Conservation (phyloP, 495 filamentous ascomycete genomes). For the Hypoxylon perforatum region DNA sequence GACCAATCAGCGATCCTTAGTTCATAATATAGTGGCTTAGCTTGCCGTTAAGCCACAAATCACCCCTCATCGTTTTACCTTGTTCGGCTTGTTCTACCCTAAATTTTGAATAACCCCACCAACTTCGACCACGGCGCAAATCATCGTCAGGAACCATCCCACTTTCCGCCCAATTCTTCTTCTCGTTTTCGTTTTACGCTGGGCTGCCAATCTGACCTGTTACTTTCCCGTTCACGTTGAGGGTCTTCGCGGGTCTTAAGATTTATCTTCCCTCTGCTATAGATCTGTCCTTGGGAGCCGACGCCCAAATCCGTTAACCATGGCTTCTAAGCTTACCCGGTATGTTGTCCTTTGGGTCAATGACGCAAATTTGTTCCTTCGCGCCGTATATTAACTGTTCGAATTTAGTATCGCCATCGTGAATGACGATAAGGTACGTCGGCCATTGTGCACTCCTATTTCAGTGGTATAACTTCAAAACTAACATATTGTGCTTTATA, state of each 20-base stretch:
- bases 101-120: slow-evolving; percentile 41
- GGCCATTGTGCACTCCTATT: not conserved
- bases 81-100: slow-evolving; percentile 33
- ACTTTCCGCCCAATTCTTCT: not conserved
- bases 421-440: slow-evolving; percentile 90
- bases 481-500: slow-evolving; percentile 55
- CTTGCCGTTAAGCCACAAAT: slow-evolving; percentile 21
- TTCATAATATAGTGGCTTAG: slow-evolving; percentile 41
- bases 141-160: slow-evolving; percentile 25
- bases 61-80: slow-evolving; percentile 33
- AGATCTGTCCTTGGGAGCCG: slow-evolving; percentile 8
- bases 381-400: slow-evolving; percentile 26
- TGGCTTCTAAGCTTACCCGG: slow-evolving; percentile 56
- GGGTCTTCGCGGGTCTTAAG: not conserved
- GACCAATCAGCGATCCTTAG: slow-evolving; percentile 24
- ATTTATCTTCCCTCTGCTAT: not conserved
- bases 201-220: slow-evolving; percentile 21
- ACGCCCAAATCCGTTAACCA: slow-evolving; percentile 34
- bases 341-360: slow-evolving; percentile 26
- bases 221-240: slow-evolving; percentile 37
- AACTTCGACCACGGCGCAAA: slow-evolving; percentile 34
- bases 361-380: slow-evolving; percentile 7
- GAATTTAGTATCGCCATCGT: slow-evolving; percentile 90
- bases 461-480: slow-evolving; percentile 3
- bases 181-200: slow-evolving; percentile 14